Evolutionary conservation across 768 basidiomycete species (phyloP).

Genomic region (Auriscalpium orientale): DNA sequence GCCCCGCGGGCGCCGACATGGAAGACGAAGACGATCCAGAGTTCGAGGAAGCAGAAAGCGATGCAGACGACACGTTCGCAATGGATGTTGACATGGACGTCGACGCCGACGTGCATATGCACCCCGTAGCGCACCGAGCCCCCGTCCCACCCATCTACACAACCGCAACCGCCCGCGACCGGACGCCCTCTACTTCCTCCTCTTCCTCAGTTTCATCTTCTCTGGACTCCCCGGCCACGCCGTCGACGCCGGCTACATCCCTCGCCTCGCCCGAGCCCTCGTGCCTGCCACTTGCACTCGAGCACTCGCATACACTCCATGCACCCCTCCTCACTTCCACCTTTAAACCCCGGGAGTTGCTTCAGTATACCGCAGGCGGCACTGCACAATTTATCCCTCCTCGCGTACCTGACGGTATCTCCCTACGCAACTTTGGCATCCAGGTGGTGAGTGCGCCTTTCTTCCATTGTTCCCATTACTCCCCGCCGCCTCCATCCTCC

Average conservation of each 20-base stretch:
- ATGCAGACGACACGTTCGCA: slow-evolving; percentile 21
- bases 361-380: slow-evolving; percentile 26
- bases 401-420: slow-evolving; percentile 74
- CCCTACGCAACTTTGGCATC: slow-evolving; percentile 81
- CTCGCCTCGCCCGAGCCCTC: slow-evolving; percentile 18
- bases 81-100: slow-evolving; percentile 26
- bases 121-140: slow-evolving; percentile 28
- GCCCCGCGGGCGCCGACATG: slow-evolving; percentile 24
- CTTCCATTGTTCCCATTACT: not conserved
- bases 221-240: slow-evolving; percentile 6
- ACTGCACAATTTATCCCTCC: slow-evolving; percentile 64
- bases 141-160: slow-evolving; percentile 14
- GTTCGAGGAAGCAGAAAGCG: slow-evolving; percentile 10
- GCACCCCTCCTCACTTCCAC: slow-evolving; percentile 22
- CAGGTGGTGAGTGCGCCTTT: slow-evolving; percentile 59
- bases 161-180: slow-evolving; percentile 20
- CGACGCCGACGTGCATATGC: slow-evolving; percentile 41
- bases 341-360: slow-evolving; percentile 28
- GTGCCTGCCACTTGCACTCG: slow-evolving; percentile 8
- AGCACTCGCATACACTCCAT: slow-evolving; percentile 4
- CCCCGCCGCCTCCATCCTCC: not conserved
- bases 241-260: slow-evolving; percentile 12
- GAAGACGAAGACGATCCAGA: slow-evolving; percentile 20
- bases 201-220: slow-evolving; percentile 24
- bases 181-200: slow-evolving; percentile 23